These are phyloP conservation scores for Penicillium paxilli DNA, from an alignment of 495 filamentous ascomycete species.

Conservation along the genomic window DNA sequence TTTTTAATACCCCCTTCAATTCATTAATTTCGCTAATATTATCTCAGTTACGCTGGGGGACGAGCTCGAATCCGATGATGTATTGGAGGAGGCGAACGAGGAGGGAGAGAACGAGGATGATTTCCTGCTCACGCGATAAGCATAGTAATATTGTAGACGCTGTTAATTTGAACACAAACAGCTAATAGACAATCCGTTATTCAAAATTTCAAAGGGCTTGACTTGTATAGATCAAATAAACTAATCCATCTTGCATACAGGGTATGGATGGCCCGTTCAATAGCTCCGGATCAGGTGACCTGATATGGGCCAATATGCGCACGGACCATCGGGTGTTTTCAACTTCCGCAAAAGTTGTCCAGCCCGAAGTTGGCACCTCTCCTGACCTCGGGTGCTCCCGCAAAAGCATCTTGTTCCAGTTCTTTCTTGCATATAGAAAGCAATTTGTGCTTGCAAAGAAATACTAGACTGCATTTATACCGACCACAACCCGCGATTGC, in stretches of 20 bases:
- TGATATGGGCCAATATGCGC: constrained; percentile 18
- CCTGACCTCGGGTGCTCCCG: constrained; percentile 12
- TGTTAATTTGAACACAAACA: no score
- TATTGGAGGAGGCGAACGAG: constrained; percentile 20
- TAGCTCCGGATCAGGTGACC: constrained; percentile 14
- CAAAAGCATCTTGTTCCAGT: no score
- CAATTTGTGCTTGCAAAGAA: no score
- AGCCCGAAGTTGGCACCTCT: constrained; percentile 17
- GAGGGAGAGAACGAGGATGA: constrained; percentile 20
- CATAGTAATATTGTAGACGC: no score
- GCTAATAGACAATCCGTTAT: no score
- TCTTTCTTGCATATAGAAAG: no score
- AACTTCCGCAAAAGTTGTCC: constrained; percentile 23
- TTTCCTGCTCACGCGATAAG: constrained; percentile 11
- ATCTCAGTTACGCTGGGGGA: constrained; percentile 19
- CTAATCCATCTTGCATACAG: no score
- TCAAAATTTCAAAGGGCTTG: no score
- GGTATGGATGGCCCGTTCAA: no score
- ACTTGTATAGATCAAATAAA: not conserved
- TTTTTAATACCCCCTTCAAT: not conserved
- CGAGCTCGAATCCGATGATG: constrained; percentile 13
- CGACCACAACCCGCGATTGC: not conserved
- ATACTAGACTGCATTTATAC: not conserved
- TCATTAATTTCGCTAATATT: constrained; percentile 2
- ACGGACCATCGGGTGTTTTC: constrained; percentile 21